Conservation (phyloP, 2,329 filamentous ascomycete genomes). For the Penicillium corylophilum region DNA sequence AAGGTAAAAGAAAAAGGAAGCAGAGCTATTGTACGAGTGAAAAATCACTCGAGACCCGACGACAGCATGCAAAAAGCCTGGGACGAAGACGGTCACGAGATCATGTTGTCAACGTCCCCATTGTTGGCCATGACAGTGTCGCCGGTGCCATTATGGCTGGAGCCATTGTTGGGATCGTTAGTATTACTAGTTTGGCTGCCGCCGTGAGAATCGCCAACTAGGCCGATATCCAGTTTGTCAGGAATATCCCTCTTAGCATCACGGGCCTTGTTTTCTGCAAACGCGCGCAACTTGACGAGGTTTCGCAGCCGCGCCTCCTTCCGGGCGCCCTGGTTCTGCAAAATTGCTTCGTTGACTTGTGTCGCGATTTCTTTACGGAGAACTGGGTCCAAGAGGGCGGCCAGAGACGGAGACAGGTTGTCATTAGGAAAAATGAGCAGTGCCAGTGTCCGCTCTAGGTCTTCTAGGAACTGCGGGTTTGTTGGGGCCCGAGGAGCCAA, state of each 20-base stretch:
- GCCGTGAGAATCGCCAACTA: constrained; percentile 32
- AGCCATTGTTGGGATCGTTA: constrained; percentile 23
- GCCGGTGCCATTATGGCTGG: constrained; percentile 31
- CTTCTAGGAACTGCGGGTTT: constrained; percentile 76
- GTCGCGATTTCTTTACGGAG: constrained; percentile 82
- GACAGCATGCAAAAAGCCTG: neutral
- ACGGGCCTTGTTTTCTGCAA: constrained; percentile 68
- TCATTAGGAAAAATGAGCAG: constrained; percentile 86
- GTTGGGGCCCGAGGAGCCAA: constrained; percentile 83
- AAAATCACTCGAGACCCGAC: neutral
- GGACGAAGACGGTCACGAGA: constrained; percentile 29
- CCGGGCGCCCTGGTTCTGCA: constrained; percentile 68
- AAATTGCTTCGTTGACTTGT: constrained; percentile 83
- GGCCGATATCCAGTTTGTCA: constrained; percentile 45
- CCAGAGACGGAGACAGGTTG: constrained; percentile 71
- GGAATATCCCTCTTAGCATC: constrained; percentile 49
- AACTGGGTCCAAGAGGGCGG: constrained; percentile 72
- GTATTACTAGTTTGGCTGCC: constrained; percentile 15
- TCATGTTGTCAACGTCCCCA: constrained; percentile 43
- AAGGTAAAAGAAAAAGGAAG: neutral
- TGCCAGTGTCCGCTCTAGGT: constrained; percentile 90
- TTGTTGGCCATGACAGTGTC: constrained; percentile 45
- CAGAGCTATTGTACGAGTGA: neutral
- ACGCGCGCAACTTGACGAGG: constrained; percentile 77
- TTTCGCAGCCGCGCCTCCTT: constrained; percentile 79